Base-by-base conservation (phyloP, 306 rosid genomes). In the Crotalaria pallida region DNA sequence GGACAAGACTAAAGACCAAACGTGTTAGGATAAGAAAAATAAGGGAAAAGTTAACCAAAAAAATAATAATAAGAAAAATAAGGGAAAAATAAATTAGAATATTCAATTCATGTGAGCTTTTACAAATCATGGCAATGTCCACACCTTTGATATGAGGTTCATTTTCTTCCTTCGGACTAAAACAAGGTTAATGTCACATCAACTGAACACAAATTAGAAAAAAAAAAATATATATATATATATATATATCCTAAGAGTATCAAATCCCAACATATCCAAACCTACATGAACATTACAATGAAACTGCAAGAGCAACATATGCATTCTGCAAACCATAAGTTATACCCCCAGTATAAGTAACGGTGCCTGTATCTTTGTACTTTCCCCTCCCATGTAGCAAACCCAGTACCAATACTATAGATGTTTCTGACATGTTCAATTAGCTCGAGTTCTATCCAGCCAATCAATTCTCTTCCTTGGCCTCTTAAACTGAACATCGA, bases 381-480 rank as follows among this genome's bases (percentile, higher is more conserved):
- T 58, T 33, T 65, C 38, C 64, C 81, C 78, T 66, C 79, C 78
- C 69, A 75, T 48, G 67, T 53, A 44, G 72, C 84, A 74, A 67
- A 74, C 71, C 66, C 80, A 71, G 55, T 38, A 44, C 78, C 72
- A 76, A 72, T 65, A 19, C 19, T 22, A 15, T 26, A 29, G 18
- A 71, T 58, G 72, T 78, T 65, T 57, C 76, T n/a, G 66, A 60
- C 55, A 82, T 21, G 8, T 66, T 88, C 81, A 87, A 27, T 86
- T 74, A 16, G 92, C 82, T 73, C 92, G 88, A 55, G 85, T 80
- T 79, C 92, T 82, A 21, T 92, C 97, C 81, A 92, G 82, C 97
- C 97, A 89, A 77, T 92, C 96, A 3, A 92, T 82, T 41, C 94
- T 92, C 84, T 86, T 89, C 69, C 94, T 79, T 0, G 86, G 86